These are phyloP conservation scores for Ophiosphaerella narmari DNA, from an alignment of 2,329 filamentous ascomycete genomes.

Conservation along the genomic window DNA sequence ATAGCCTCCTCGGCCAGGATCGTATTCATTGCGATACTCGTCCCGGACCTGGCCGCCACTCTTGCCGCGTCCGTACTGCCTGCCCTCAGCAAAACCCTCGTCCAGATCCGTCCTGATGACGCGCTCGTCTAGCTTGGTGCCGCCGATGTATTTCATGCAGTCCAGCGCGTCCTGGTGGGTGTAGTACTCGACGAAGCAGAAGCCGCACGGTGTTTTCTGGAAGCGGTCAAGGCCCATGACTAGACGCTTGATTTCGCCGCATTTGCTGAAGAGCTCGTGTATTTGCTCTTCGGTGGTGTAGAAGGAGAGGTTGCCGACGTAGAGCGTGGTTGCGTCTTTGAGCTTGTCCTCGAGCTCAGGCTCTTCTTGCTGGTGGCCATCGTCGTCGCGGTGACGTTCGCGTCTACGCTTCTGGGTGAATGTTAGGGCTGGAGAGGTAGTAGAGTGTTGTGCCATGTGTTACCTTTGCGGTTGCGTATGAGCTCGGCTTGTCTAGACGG, in stretches of 20 bases:
- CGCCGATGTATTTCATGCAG: slow-evolving; percentile 98
- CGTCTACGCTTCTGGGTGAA: slow-evolving; percentile 69
- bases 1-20: slow-evolving; percentile 89
- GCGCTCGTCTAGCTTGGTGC: slow-evolving; percentile 96
- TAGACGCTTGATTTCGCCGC: slow-evolving; percentile 96
- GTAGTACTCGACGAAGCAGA: slow-evolving; percentile 99
- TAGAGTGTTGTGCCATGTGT: neutral
- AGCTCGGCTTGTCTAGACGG: slow-evolving; percentile 89
- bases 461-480: slow-evolving; percentile 87
- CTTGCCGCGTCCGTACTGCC: slow-evolving; percentile 94
- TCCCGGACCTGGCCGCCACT: slow-evolving; percentile 96
- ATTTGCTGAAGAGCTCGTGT: slow-evolving; percentile 92
- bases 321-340: slow-evolving; percentile 87
- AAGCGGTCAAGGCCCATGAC: slow-evolving; percentile 98
- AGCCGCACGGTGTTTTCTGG: slow-evolving; percentile 96
- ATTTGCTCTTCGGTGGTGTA: slow-evolving; percentile 99
- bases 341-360: slow-evolving; percentile 76
- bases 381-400: slow-evolving; percentile 65
- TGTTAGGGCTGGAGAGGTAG: slow-evolving; percentile 10
- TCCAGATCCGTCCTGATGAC: slow-evolving; percentile 95
- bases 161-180: slow-evolving; percentile 96
- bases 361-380: slow-evolving; percentile 46
- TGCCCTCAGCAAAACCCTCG: slow-evolving; percentile 91
- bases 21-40: slow-evolving; percentile 96
- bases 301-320: slow-evolving; percentile 97